Conservation (phyloP, 225 moss, liverwort and hornwort genomes). For the Asterella californica region DNA sequence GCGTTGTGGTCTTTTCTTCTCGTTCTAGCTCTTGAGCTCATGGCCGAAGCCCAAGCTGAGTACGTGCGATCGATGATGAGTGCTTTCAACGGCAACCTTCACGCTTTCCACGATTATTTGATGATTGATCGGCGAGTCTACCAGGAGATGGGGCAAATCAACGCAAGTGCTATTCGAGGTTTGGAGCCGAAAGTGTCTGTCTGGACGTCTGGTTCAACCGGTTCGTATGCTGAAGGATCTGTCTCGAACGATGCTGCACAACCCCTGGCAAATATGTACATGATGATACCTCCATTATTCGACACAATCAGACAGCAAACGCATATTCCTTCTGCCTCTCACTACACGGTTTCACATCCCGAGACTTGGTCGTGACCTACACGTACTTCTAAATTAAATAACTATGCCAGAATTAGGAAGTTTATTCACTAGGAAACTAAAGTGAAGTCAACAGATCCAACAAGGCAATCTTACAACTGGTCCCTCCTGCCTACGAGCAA, state of each 20-base stretch:
- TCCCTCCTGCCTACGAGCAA: no score
- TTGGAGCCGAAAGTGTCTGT: slow-evolving; percentile 46
- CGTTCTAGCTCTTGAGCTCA: slow-evolving; percentile 29
- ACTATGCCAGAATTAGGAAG: neutral
- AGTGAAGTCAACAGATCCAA: no score
- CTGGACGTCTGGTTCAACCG: slow-evolving; percentile 34
- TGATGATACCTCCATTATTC: slow-evolving; percentile 38
- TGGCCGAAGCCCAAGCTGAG: slow-evolving; percentile 46
- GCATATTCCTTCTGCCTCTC: neutral
- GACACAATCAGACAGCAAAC: slow-evolving; percentile 33
- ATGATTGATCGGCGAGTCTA: slow-evolving; percentile 50
- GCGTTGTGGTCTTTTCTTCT: neutral
- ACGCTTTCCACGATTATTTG: slow-evolving; percentile 35
- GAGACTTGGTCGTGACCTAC: neutral
- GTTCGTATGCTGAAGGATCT: slow-evolving; percentile 8
- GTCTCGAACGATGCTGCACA: neutral
- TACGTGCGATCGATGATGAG: slow-evolving; percentile 44
- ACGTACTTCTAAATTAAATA: neutral
- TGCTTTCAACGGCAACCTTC: slow-evolving; percentile 39
- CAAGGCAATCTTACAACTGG: no score
- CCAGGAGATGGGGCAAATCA: slow-evolving; percentile 53
- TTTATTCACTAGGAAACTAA: neutral
- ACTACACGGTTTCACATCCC: neutral
- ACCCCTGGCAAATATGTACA: slow-evolving; percentile 29
- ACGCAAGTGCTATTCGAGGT: slow-evolving; percentile 40